Percentiles rank a stretch among this genome's conserved stretches.
Conservation (phyloP, 2,329 filamentous ascomycete species). For the Dothideomycetidae sp. region DNA sequence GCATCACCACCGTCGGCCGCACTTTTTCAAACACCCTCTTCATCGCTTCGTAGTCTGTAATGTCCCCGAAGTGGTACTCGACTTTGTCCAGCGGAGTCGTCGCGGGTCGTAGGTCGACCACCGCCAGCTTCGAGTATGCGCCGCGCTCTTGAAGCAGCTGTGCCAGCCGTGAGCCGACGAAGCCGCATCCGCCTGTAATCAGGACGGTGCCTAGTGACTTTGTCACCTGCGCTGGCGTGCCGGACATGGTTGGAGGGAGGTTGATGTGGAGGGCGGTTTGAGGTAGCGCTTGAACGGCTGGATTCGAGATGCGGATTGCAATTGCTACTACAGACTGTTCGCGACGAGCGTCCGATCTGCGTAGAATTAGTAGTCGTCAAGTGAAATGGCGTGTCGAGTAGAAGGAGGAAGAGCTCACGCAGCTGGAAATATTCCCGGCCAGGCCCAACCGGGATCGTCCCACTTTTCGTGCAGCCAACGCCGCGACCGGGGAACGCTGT, state of each 20-base stretch:
- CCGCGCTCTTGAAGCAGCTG: constrained; percentile 28
- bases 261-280: too few species aligned
- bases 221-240: constrained; percentile 1
- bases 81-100: constrained; percentile 29
- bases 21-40: constrained; percentile 28
- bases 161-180: constrained; percentile 38
- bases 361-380: too few species aligned
- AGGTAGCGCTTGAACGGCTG: too few species aligned
- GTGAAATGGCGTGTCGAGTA: too few species aligned
- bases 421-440: too few species aligned
- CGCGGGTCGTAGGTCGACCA: constrained; percentile 33
- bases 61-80: constrained; percentile 36
- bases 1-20: constrained; percentile 34
- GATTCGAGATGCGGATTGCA: too few species aligned
- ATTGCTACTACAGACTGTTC: too few species aligned
- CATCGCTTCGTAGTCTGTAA: constrained; percentile 32
- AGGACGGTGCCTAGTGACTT: constrained; percentile 31
- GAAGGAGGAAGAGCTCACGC: too few species aligned
- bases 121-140: constrained; percentile 30
- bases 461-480: too few species aligned
- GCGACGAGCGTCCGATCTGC: too few species aligned
- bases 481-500: too few species aligned
- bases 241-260: constrained; percentile 2
- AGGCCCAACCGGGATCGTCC: too few species aligned
- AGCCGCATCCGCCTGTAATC: constrained; percentile 38